Evolutionary conservation across 495 filamentous ascomycete genomes (phyloP), one percentile per base, ranked within the genome.

Genomic region (Zalerion maritima): DNA sequence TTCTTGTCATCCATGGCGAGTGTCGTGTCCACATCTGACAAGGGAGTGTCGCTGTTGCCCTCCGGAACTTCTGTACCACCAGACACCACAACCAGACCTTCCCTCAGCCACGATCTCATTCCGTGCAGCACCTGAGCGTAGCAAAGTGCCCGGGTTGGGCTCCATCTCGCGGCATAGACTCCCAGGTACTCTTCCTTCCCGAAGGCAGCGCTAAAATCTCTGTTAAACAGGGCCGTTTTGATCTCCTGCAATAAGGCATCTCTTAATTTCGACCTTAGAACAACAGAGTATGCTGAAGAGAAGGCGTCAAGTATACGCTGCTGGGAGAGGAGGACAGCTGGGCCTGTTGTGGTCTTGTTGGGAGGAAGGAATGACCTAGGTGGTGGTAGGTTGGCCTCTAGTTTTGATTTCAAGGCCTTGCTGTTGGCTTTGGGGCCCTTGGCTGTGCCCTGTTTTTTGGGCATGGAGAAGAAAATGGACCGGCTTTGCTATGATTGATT

Each of bases 101-200:
- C 14, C 13, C 14, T 19, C 29, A 6, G 13, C 14, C 18, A 26
- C 25, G 1, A 50, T 21, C 7, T 41, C 35, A 67, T 49, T 19
- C 61, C 64, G 12, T 52, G 38, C 17, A 96, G 62, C 3, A 93
- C 45, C 5, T 69, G 58, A 18, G 67, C 50, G 54, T 94, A 97
- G 35, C 76, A 82, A 15, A 94, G 56, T 2, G 82, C 80, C 22
- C 89, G 53, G 19, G 73, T 69, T 7, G 87, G 75, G 47, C 81
- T 91, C 81, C 82, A 97, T 31, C 89, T 60, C 35, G 80, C 63
- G 3, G 81, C 79, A 57, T 97, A 97, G 4, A 78, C 83, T 22
- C 74, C 62, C 12, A 91, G 59, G 21, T 73, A 58, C 24, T 74
- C 71, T 21, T 71, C 57, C 18, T 50, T 47, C 1, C 73, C 78